phyloP scores from a whole-genome alignment of 352 stramenopile genomes.

The Phytophthora hibernalis region DNA sequence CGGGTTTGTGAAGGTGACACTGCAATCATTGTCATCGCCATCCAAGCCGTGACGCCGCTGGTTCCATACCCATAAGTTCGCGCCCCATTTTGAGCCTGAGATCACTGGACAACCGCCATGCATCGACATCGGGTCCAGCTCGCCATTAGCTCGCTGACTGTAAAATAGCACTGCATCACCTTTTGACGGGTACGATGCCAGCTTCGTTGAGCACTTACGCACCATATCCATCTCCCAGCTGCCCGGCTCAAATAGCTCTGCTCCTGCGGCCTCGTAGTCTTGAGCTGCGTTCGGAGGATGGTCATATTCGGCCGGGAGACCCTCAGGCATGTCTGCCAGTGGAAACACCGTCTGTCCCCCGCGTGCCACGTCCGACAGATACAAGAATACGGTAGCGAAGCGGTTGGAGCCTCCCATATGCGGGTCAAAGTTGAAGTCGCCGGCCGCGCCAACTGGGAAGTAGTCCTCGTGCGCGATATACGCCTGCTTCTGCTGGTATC shows the following conservation, averaged over 20 bases:
- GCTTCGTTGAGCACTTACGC: slow-evolving; percentile 75
- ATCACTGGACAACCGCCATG: slow-evolving; percentile 97
- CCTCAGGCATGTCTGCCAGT: slow-evolving; percentile 71
- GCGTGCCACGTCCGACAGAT: slow-evolving; percentile 80
- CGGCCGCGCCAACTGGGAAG: slow-evolving; percentile 71
- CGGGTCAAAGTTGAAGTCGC: slow-evolving; percentile 82
- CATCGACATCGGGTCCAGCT: slow-evolving; percentile 86
- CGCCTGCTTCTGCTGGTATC: slow-evolving; percentile 95
- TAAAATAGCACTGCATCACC: slow-evolving; percentile 98
- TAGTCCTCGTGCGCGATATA: slow-evolving; percentile 96
- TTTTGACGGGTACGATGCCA: slow-evolving; percentile 82
- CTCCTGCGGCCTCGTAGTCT: slow-evolving; percentile 51
- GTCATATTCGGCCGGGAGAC: slow-evolving; percentile 58
- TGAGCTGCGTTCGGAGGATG: slow-evolving; percentile 54
- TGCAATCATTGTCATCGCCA: slow-evolving; percentile 50
- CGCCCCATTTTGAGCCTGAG: slow-evolving; percentile 95
- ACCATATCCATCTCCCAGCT: slow-evolving; percentile 85
- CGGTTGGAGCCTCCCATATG: slow-evolving; percentile 78
- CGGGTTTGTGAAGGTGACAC: slow-evolving; percentile 76
- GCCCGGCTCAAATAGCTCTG: slow-evolving; percentile 66
- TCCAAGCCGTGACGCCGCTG: slow-evolving; percentile 79
- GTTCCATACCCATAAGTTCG: slow-evolving; percentile 98
- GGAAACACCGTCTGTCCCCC: slow-evolving; percentile 90
- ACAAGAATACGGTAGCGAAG: slow-evolving; percentile 86
- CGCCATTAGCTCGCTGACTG: slow-evolving; percentile 95